Evolutionary conservation across 345 rosid genomes (phyloP).

Genomic region (Camelina laxa): DNA sequence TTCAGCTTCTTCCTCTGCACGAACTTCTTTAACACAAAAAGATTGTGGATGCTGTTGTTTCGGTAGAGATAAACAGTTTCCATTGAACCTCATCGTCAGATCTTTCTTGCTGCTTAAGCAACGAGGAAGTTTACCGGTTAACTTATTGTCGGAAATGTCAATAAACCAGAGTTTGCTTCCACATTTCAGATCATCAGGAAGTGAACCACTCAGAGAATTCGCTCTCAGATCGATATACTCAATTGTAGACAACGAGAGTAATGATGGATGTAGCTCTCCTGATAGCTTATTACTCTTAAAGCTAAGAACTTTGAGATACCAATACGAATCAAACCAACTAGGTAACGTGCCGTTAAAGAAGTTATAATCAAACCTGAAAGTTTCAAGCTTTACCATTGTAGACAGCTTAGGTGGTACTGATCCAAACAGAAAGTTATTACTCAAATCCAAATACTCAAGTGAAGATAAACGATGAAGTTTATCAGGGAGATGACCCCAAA

Average conservation of each 20-base stretch:
- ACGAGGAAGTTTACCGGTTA: constrained; percentile 61
- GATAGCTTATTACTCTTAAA: constrained; percentile 56
- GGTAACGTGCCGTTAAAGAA: constrained; percentile 70
- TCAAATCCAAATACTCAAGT: constrained; percentile 73
- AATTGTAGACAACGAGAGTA: constrained; percentile 60
- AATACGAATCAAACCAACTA: constrained; percentile 54
- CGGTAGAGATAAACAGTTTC: constrained; percentile 63
- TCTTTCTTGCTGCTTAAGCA: constrained; percentile 53
- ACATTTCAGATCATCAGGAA: constrained; percentile 57
- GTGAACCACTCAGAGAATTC: constrained; percentile 59
- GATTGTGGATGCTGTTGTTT: constrained; percentile 58
- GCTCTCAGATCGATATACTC: constrained; percentile 62
- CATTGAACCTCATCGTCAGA: constrained; percentile 46
- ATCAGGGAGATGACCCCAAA: constrained; percentile 81
- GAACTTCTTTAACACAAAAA: constrained; percentile 52
- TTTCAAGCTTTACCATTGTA: constrained; percentile 65
- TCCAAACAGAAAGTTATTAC: constrained; percentile 68
- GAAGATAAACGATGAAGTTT: constrained; percentile 66
- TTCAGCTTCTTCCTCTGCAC: constrained; percentile 23
- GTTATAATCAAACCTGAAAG: constrained; percentile 57
- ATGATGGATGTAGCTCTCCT: constrained; percentile 55
- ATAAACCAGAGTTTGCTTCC: constrained; percentile 58
- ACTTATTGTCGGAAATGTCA: constrained; percentile 63
- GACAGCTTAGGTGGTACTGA: constrained; percentile 70
- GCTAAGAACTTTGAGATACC: constrained; percentile 57